Conservation (phyloP, 768 basidiomycete genomes). For the Boletus pseudo-olivaceus region DNA sequence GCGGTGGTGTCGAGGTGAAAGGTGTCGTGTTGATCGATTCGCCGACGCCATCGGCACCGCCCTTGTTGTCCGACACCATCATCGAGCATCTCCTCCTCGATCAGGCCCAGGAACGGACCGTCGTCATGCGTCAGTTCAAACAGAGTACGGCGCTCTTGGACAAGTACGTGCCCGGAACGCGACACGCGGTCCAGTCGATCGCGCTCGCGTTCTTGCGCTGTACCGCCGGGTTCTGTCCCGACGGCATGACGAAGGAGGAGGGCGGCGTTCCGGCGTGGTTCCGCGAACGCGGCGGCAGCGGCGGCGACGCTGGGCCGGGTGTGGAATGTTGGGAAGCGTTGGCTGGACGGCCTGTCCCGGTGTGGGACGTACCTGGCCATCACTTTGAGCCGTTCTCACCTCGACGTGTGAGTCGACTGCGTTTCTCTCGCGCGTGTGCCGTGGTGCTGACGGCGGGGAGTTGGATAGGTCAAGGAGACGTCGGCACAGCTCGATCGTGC, state of each 20-base stretch:
- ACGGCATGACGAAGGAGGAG: no score
- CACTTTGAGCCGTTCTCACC: constrained; percentile 59
- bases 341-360: constrained; percentile 35
- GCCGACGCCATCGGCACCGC: constrained; percentile 52
- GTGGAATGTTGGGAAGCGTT: constrained; percentile 48
- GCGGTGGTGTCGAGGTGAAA: constrained; percentile 39
- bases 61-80: constrained; percentile 49
- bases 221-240: constrained; percentile 40
- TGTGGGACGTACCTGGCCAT: constrained; percentile 59
- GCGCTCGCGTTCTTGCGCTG: constrained; percentile 54
- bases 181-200: constrained; percentile 20
- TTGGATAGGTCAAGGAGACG: constrained; percentile 18
- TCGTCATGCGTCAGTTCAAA: constrained; percentile 48
- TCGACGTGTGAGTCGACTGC: constrained; percentile 42
- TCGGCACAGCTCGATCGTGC: constrained; percentile 23
- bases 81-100: constrained; percentile 45
- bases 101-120: no score
- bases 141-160: constrained; percentile 46
- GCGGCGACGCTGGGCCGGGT: constrained; percentile 24
- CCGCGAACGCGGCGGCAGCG: constrained; percentile 39
- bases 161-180: constrained; percentile 39
- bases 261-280: constrained; percentile 48
- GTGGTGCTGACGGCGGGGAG: not conserved
- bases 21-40: constrained; percentile 69
- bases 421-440: not conserved